Percentiles rank a stretch among this genome's conserved stretches.
Conservation (phyloP, 2,329 filamentous ascomycete species). For the Sphaerostilbella broomeana region DNA sequence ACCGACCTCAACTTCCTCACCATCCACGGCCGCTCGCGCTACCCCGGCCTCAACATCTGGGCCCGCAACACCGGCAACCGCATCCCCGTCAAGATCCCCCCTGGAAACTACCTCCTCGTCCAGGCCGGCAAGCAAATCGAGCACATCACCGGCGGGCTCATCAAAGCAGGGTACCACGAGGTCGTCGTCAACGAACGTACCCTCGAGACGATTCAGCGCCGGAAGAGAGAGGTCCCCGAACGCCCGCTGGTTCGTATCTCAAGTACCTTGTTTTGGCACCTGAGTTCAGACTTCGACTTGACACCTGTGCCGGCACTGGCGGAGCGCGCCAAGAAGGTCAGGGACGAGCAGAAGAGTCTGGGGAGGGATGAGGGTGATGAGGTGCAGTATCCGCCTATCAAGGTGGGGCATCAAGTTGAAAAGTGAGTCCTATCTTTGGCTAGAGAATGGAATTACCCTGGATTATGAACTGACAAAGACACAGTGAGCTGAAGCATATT, state of each 20-base stretch:
- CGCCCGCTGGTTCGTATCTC: conserved; percentile 51
- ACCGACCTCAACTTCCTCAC: conserved; percentile 60
- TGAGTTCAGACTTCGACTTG: conserved; percentile 51
- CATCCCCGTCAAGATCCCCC: conserved; percentile 53
- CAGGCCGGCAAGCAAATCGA: conserved; percentile 59
- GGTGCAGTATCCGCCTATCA: conserved; percentile 44
- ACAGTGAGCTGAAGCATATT: conserved; percentile 47
- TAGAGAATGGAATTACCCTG: no score
- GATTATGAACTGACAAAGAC: neutral
- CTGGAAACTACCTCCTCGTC: conserved; percentile 51
- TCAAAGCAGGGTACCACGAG: conserved; percentile 58
- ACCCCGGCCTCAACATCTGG: conserved; percentile 57
- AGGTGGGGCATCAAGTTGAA: conserved; percentile 54
- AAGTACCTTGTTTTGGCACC: conserved; percentile 56
- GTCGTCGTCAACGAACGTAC: conserved; percentile 52
- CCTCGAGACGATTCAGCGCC: conserved; percentile 37
- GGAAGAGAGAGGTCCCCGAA: conserved; percentile 36
- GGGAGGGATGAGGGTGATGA: conserved; percentile 49
- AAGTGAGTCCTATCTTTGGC: conserved; percentile 35
- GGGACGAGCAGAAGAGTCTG: conserved; percentile 40
- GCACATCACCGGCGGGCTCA: conserved; percentile 52
- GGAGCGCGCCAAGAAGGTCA: conserved; percentile 37
- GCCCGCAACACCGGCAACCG: conserved; percentile 54
- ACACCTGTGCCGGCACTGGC: conserved; percentile 43
- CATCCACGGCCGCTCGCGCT: conserved; percentile 57